These are phyloP conservation scores for Zymoseptoria passerinii DNA, from an alignment of 2,329 filamentous ascomycete species.

Conservation along the genomic window DNA sequence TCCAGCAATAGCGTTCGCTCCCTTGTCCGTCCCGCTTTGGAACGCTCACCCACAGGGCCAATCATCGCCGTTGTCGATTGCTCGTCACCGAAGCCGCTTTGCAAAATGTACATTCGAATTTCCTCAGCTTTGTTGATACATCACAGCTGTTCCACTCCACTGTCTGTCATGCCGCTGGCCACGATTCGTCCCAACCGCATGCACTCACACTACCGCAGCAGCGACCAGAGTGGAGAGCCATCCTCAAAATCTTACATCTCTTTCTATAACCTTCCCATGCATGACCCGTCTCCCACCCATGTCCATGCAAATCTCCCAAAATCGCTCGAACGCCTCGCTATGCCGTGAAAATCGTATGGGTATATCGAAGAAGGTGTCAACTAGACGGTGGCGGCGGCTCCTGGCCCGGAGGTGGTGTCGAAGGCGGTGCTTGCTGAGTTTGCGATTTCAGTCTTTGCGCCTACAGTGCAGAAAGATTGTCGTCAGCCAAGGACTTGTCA, in stretches of 20 bases:
- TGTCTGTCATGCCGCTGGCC: neutral
- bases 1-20: no score
- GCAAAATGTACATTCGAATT: neutral
- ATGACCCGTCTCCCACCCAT: conserved; percentile 1
- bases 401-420: conserved; percentile 4
- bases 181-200: neutral
- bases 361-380: conserved; percentile 8
- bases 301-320: conserved; percentile 9
- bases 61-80: no score
- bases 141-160: neutral
- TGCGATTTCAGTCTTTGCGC: conserved; percentile 24
- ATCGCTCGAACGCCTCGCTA: conserved; percentile 21
- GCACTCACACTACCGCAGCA: neutral
- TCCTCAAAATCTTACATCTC: neutral
- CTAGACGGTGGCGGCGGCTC: conserved; percentile 10
- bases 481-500: conserved; percentile 16
- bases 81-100: neutral
- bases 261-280: neutral
- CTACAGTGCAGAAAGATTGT: conserved; percentile 11
- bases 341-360: conserved; percentile 16
- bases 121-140: neutral
- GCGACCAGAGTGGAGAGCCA: neutral
- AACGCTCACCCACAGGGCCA: no score
- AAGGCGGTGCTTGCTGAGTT: conserved; percentile 11
- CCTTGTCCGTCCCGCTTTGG: no score